Evolutionary conservation across 495 filamentous ascomycete genomes (phyloP).

Genomic region (Trichoderma reesei): DNA sequence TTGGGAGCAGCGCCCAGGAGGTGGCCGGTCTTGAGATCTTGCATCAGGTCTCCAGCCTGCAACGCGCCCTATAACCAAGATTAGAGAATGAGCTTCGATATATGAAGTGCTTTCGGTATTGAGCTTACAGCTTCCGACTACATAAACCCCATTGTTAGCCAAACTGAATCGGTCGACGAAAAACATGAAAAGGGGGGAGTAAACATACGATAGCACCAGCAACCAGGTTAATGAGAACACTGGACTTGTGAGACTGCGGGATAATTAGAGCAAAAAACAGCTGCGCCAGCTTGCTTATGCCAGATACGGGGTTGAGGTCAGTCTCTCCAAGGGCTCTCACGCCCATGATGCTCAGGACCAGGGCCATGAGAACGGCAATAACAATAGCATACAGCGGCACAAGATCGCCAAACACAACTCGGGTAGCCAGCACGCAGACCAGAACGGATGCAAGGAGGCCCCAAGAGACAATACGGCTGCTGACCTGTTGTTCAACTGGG

Average conservation of each 20-base stretch:
- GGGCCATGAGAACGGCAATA: conserved; percentile 74
- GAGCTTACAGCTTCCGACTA: conserved; percentile 25
- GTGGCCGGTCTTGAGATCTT: conserved; percentile 96
- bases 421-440: conserved; percentile 72
- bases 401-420: conserved; percentile 62
- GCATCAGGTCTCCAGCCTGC: conserved; percentile 96
- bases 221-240: conserved; percentile 84
- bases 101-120: too few relatives aligned
- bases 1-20: conserved; percentile 83
- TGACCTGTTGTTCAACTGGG: conserved; percentile 72
- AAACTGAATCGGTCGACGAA: too few relatives aligned
- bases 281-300: conserved; percentile 93
- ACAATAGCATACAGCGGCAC: conserved; percentile 64
- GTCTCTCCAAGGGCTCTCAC: conserved; percentile 92
- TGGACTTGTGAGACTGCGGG: conserved; percentile 56
- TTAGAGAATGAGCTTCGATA: not conserved
- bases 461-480: conserved; percentile 57
- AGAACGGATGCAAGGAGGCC: conserved; percentile 66
- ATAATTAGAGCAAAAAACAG: conserved; percentile 89
- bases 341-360: conserved; percentile 89
- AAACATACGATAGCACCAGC: conserved; percentile 66
- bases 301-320: conserved; percentile 92
- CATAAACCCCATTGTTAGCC: not conserved
- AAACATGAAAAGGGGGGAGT: too few relatives aligned
- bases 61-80: conserved; percentile 67